A percentile compares a stretch with the other conserved stretches of the same genome.
phyloP scores from a whole-genome alignment of 805 yeast genomes.

The Starmerella geochares region DNA sequence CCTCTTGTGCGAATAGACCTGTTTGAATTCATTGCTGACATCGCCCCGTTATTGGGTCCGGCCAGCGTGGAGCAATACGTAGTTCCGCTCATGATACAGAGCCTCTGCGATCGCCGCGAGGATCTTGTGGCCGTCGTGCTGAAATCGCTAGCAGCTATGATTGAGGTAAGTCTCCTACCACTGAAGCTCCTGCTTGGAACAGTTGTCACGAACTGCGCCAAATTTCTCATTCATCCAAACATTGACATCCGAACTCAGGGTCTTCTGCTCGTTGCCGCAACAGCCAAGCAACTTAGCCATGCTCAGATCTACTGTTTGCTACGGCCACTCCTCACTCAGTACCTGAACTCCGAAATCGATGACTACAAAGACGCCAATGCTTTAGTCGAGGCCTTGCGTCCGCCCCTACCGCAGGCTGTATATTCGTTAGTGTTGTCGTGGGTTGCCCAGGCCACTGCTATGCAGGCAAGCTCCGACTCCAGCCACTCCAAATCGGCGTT shows the following conservation, averaged over 20 bases:
- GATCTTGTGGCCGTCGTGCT: slow-evolving; percentile 67
- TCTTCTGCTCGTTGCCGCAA: slow-evolving; percentile 48
- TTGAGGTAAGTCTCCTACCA: slow-evolving; percentile 47
- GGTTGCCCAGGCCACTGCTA: slow-evolving; percentile 49
- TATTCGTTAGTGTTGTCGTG: slow-evolving; percentile 58
- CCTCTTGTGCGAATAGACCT: slow-evolving; percentile 58
- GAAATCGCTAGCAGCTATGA: slow-evolving; percentile 45
- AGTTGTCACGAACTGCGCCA: slow-evolving; percentile 41
- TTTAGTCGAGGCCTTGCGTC: slow-evolving; percentile 49
- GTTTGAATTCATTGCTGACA: slow-evolving; percentile 57
- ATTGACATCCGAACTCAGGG: slow-evolving; percentile 70
- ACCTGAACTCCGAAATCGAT: slow-evolving; percentile 63
- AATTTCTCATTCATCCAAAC: slow-evolving; percentile 73
- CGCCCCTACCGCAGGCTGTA: slow-evolving; percentile 56
- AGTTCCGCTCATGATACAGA: slow-evolving; percentile 72
- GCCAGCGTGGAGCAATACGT: slow-evolving; percentile 78
- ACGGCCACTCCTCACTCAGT: slow-evolving; percentile 70
- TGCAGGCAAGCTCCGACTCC: background rate
- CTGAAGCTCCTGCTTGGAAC: slow-evolving; percentile 44
- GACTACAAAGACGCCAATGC: slow-evolving; percentile 57
- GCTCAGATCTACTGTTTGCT: slow-evolving; percentile 79
- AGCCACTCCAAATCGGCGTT: slow-evolving; percentile 42
- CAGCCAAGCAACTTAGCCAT: slow-evolving; percentile 50
- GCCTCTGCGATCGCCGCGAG: slow-evolving; percentile 64
- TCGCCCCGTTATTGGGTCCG: slow-evolving; percentile 73